Percentiles rank a stretch among this genome's conserved stretches.
Evolutionary conservation across 169 alveolate species (phyloP).

Genomic region (Cryptosporidium ubiquitum): DNA sequence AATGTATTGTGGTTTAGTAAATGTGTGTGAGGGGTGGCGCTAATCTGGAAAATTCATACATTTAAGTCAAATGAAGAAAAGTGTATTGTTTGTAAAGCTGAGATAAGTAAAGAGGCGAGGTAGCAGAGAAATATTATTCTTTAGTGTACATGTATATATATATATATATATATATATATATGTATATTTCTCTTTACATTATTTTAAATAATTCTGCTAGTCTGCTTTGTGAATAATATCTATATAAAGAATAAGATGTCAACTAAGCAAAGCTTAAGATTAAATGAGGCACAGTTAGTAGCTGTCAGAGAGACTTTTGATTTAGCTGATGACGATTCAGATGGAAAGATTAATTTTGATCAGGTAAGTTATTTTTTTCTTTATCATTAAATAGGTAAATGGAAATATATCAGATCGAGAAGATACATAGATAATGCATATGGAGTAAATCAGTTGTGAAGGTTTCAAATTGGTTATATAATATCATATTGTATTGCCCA

Average conservation of each 20-base stretch:
- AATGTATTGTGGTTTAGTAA: neutral
- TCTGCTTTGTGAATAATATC: neutral
- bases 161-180: no score
- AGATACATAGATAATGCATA: neutral
- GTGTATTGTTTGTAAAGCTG: neutral
- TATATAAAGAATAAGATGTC: neutral
- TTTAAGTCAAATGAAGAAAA: neutral
- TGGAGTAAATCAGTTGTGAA: neutral
- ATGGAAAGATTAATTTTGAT: constrained; percentile 70
- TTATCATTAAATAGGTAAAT: neutral
- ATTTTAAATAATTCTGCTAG: neutral
- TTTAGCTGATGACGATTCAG: constrained; percentile 69
- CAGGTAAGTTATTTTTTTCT: constrained; percentile 47
- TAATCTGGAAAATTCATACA: neutral
- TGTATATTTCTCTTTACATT: neutral
- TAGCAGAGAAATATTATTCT: neutral
- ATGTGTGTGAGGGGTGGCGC: constrained; percentile 19
- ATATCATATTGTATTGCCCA: neutral
- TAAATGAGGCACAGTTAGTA: constrained; percentile 51
- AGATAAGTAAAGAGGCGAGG: neutral
- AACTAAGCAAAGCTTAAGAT: constrained; percentile 32
- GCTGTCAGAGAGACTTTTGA: constrained; percentile 66
- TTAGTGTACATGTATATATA: no score
- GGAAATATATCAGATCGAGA: neutral
- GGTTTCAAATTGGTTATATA: neutral